These are phyloP conservation scores for Purshia tridentata DNA, from an alignment of 306 rosid genomes.

Conservation along the genomic window DNA sequence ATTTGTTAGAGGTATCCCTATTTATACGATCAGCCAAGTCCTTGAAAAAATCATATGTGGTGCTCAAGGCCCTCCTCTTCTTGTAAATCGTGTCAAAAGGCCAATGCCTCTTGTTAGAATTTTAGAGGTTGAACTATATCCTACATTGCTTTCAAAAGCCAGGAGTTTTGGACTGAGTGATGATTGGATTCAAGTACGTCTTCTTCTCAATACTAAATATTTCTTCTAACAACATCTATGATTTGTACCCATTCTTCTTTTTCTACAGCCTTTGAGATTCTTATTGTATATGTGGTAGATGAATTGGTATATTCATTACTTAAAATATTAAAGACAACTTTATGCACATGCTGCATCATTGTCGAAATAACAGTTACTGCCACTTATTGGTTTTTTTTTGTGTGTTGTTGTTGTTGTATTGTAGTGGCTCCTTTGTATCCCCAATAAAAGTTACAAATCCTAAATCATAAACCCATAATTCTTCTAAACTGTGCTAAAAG, in stretches of 20 bases:
- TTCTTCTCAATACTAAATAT: slow-evolving; percentile 23
- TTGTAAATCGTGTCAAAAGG: slow-evolving; percentile 81
- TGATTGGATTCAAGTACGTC: slow-evolving; percentile 78
- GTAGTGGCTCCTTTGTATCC: no score
- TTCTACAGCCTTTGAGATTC: neutral
- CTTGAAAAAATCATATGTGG: slow-evolving; percentile 81
- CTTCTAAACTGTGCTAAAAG: no score
- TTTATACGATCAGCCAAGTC: slow-evolving; percentile 82
- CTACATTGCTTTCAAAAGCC: slow-evolving; percentile 93
- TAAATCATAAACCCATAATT: no score
- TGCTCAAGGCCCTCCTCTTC: slow-evolving; percentile 71
- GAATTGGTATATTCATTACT: no score
- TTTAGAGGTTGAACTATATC: slow-evolving; percentile 93
- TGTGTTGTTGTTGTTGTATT: no score
- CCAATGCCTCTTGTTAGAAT: slow-evolving; percentile 89
- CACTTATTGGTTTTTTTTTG: no score
- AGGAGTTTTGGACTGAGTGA: slow-evolving; percentile 89
- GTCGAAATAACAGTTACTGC: no score
- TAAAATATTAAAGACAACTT: no score
- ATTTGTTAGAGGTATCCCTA: slow-evolving; percentile 91
- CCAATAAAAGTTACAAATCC: no score
- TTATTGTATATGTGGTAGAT: no score
- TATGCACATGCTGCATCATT: no score
- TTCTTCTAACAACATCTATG: neutral
- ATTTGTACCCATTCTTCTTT: neutral